phyloP scores from a whole-genome alignment of 352 stramenopile genomes.

The Discostella stelligera region DNA sequence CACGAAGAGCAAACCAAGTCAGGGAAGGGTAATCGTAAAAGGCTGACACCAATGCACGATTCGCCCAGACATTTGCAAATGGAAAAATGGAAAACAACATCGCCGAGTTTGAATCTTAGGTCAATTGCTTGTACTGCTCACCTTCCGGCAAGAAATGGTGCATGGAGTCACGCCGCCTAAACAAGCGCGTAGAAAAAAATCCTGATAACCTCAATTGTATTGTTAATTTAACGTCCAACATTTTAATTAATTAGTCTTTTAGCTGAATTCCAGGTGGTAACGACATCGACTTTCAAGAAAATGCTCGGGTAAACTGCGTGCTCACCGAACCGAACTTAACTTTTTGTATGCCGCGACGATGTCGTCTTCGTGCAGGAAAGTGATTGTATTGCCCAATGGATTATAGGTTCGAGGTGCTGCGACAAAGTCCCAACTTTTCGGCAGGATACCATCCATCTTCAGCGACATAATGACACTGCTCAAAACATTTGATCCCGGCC shows the following conservation, averaged over 20 bases:
- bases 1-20: slow-evolving; percentile 29
- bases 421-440: slow-evolving; percentile 69
- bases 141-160: background rate
- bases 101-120: background rate
- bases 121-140: background rate
- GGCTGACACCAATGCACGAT: background rate
- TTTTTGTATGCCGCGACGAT: slow-evolving; percentile 49
- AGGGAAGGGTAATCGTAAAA: background rate
- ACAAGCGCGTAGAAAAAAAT: too few species aligned
- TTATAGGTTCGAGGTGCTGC: slow-evolving; percentile 82
- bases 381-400: slow-evolving; percentile 77
- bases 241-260: too few species aligned
- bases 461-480: slow-evolving; percentile 63
- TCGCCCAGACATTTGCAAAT: background rate
- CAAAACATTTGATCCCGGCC: slow-evolving; percentile 69
- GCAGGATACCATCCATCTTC: slow-evolving; percentile 55
- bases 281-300: too few species aligned
- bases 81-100: too few species aligned
- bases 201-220: too few species aligned
- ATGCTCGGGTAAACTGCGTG: background rate
- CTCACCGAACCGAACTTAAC: background rate
- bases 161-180: background rate
- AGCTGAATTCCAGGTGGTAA: too few species aligned
- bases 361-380: slow-evolving; percentile 82
- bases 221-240: too few species aligned